A percentile compares a stretch with the other conserved stretches of the same genome.
Evolutionary conservation across 2,329 filamentous ascomycete genomes (phyloP).

Genomic region (Alternaria sp.): DNA sequence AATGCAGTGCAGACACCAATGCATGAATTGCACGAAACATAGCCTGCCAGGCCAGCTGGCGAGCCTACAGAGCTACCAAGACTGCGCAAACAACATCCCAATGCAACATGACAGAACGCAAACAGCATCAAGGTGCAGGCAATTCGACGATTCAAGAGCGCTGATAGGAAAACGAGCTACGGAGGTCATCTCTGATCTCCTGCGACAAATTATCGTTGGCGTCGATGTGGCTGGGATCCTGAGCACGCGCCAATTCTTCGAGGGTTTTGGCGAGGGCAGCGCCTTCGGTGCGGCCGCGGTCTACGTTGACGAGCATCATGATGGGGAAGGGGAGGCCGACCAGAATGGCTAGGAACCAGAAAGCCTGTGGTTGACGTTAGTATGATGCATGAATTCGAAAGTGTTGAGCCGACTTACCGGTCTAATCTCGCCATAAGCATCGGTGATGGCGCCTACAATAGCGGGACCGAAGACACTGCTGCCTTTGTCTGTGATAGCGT

Average conservation of each 20-base stretch:
- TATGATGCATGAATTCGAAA: background rate
- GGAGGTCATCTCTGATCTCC: constrained; percentile 18
- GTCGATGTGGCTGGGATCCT: constrained; percentile 10
- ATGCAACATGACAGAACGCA: constrained; percentile 8
- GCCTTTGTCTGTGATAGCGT: constrained; percentile 97
- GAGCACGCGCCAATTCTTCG: constrained; percentile 25
- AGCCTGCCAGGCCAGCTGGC: background rate
- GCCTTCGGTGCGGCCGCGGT: constrained; percentile 58
- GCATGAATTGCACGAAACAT: background rate
- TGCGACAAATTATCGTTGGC: constrained; percentile 17
- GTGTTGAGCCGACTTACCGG: constrained; percentile 42
- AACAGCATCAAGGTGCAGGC: background rate
- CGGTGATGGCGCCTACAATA: constrained; percentile 91
- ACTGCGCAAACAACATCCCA: constrained; percentile 15
- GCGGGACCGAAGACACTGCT: constrained; percentile 92
- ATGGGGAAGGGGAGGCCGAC: constrained; percentile 84
- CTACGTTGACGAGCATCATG: constrained; percentile 84
- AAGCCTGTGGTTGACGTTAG: constrained; percentile 60
- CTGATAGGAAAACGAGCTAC: constrained; percentile 25
- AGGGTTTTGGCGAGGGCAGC: constrained; percentile 50
- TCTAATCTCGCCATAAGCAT: constrained; percentile 62
- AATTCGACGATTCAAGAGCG: constrained; percentile 8
- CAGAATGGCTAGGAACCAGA: constrained; percentile 88
- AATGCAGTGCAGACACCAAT: background rate
- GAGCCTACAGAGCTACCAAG: background rate